Conservation (phyloP, 345 rosid genomes). For the Geranium brycei region DNA sequence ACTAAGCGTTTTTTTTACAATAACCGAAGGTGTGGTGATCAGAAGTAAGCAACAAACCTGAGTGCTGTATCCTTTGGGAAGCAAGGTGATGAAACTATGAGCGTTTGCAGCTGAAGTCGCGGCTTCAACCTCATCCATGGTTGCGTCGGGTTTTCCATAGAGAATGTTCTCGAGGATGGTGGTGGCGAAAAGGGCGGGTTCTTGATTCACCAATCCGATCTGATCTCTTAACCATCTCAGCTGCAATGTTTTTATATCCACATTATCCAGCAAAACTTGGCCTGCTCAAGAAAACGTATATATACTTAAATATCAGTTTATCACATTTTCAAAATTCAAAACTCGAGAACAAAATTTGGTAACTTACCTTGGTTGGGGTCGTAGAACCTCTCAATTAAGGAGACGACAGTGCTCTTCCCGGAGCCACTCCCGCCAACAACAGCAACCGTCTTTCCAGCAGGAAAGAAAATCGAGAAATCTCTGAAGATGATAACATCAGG, state of each 20-base stretch:
- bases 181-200: constrained; percentile 95
- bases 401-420: constrained; percentile 97
- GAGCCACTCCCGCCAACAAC: constrained; percentile 99
- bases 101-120: constrained; percentile 91
- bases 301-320: too few relatives aligned
- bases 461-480: constrained; percentile 76
- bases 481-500: constrained; percentile 88
- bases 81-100: constrained; percentile 80
- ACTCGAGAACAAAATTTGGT: neutral
- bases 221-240: constrained; percentile 82
- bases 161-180: constrained; percentile 86
- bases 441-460: constrained; percentile 92
- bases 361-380: constrained; percentile 78
- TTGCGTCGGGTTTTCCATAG: constrained; percentile 83
- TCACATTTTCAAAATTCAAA: too few relatives aligned
- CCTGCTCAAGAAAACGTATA: constrained; percentile 35
- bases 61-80: constrained; percentile 84
- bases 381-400: constrained; percentile 86
- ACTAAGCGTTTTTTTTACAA: too few relatives aligned
- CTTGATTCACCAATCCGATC: constrained; percentile 94
- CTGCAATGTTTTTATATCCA: constrained; percentile 77
- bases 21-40: too few relatives aligned
- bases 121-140: constrained; percentile 85
- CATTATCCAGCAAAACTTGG: constrained; percentile 74
- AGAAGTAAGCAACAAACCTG: constrained; percentile 37